Evolutionary conservation across 768 basidiomycete species (phyloP).

Genomic region (Tulasnella sp.): DNA sequence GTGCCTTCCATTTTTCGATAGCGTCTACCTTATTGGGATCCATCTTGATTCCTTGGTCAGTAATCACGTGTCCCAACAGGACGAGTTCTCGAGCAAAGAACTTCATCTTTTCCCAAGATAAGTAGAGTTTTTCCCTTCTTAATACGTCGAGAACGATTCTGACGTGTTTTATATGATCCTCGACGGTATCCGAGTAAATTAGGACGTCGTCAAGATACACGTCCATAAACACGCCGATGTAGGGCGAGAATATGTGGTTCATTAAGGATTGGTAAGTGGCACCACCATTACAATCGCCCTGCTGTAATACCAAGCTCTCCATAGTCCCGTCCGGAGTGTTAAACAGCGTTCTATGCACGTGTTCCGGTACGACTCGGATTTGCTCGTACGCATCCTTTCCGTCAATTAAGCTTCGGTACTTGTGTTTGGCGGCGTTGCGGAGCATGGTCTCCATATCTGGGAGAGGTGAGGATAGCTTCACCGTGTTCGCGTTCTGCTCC

Average conservation of each 20-base stretch:
- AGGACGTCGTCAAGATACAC: conserved; percentile 54
- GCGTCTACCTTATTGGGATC: conserved; percentile 47
- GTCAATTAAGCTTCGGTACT: conserved; percentile 25
- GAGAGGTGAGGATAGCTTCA: conserved; percentile 29
- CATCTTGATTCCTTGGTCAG: conserved; percentile 49
- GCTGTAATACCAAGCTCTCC: conserved; percentile 35
- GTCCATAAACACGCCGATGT: conserved; percentile 51
- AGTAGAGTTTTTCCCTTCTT: conserved; percentile 42
- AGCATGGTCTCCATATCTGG: conserved; percentile 32
- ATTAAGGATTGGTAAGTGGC: conserved; percentile 46
- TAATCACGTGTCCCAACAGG: conserved; percentile 48
- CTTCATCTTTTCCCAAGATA: conserved; percentile 43
- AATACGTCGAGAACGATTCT: conserved; percentile 43
- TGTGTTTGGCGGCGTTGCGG: conserved; percentile 26
- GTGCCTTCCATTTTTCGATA: conserved; percentile 44
- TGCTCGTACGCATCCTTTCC: conserved; percentile 32
- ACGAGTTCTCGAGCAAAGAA: conserved; percentile 42
- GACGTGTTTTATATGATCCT: conserved; percentile 46
- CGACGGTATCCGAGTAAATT: conserved; percentile 49
- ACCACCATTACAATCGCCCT: conserved; percentile 43
- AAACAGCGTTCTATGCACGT: conserved; percentile 22
- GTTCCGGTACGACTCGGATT: conserved; percentile 24
- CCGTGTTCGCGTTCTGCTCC: conserved; percentile 29
- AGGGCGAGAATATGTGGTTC: conserved; percentile 42
- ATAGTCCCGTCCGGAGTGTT: conserved; percentile 28